phyloP scores from a whole-genome alignment of 495 filamentous ascomycete genomes.

The Copromyces sp. region DNA sequence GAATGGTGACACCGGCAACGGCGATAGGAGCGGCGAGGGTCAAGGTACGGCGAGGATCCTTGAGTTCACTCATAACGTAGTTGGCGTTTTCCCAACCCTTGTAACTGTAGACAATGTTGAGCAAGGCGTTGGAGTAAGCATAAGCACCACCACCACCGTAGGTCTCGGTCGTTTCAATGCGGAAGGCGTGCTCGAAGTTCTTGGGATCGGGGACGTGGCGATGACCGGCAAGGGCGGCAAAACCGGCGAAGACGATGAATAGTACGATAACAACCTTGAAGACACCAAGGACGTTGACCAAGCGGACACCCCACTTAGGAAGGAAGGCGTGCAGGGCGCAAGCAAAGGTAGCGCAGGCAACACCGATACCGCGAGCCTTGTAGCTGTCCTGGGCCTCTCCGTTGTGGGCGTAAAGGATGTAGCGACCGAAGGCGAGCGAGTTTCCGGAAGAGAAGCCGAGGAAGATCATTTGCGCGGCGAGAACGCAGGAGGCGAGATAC shows the following conservation, averaged over 20 bases:
- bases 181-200: constrained; percentile 25
- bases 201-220: constrained; percentile 13
- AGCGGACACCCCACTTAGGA: constrained; percentile 51
- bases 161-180: constrained; percentile 18
- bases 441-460: constrained; percentile 47
- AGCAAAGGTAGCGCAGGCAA: constrained; percentile 43
- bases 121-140: constrained; percentile 35
- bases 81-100: constrained; percentile 38
- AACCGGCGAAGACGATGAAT: constrained; percentile 52
- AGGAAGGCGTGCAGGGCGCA: constrained; percentile 48
- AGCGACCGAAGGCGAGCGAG: constrained; percentile 57
- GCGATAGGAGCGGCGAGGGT: constrained; percentile 52
- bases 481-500: constrained; percentile 52
- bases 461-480: constrained; percentile 47
- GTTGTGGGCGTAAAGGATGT: constrained; percentile 51
- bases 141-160: constrained; percentile 26
- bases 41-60: constrained; percentile 50
- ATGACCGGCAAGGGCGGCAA: constrained; percentile 24
- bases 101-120: constrained; percentile 42
- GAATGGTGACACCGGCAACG: constrained; percentile 43
- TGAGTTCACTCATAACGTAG: constrained; percentile 48
- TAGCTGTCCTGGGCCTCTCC: constrained; percentile 42
- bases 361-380: constrained; percentile 49
- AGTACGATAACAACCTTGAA: constrained; percentile 55
- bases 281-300: constrained; percentile 53